These are phyloP conservation scores for Aspergillus diversus DNA, from an alignment of 495 filamentous ascomycete species.

Conservation along the genomic window DNA sequence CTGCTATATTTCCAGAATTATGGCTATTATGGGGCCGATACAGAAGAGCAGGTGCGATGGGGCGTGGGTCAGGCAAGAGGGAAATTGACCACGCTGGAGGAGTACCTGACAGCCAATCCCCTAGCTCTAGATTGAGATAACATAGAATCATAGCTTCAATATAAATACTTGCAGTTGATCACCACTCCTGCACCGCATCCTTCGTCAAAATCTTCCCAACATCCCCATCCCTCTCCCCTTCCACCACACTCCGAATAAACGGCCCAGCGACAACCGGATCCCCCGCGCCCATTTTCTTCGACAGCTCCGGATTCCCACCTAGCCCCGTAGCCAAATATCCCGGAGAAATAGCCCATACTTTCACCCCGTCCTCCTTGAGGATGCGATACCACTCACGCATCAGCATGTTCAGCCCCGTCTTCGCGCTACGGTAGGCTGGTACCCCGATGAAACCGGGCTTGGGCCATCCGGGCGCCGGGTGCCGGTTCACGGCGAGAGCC, in stretches of 20 bases:
- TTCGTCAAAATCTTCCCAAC: constrained; percentile 1
- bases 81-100: constrained; percentile 48
- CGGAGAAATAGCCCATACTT: constrained; percentile 58
- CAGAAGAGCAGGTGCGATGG: constrained; percentile 45
- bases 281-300: constrained; percentile 42
- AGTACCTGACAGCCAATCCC: constrained; percentile 42
- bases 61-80: constrained; percentile 40
- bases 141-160: not conserved
- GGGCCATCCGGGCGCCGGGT: constrained; percentile 49
- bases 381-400: constrained; percentile 60
- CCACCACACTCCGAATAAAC: constrained; percentile 48
- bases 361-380: constrained; percentile 62
- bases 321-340: constrained; percentile 61
- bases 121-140: not conserved
- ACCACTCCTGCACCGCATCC: not conserved
- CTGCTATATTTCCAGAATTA: constrained; percentile 42
- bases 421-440: constrained; percentile 53
- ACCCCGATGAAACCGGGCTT: constrained; percentile 29
- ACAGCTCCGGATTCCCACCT: constrained; percentile 35
- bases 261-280: constrained; percentile 48
- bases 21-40: constrained; percentile 51
- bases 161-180: not conserved
- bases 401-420: constrained; percentile 68
- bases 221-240: constrained; percentile 36
- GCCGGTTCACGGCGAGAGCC: constrained; percentile 35